Conservation (phyloP, 2,329 filamentous ascomycete species). For the Apiospora kogelbergensis region DNA sequence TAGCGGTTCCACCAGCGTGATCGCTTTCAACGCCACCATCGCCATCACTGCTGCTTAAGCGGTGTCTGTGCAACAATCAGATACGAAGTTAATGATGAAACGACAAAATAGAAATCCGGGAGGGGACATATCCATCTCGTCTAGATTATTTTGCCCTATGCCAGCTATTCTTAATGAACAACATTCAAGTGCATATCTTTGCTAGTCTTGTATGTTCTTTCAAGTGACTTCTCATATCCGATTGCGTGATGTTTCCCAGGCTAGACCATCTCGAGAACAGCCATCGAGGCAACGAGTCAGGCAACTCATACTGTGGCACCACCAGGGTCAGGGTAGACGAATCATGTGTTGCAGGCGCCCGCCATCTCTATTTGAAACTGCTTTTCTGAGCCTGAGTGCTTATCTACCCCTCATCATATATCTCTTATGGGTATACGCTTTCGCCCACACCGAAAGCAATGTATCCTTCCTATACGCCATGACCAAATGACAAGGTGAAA, state of each 20-base stretch:
- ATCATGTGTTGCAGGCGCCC: background rate
- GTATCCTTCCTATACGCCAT: background rate
- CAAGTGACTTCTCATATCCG: background rate
- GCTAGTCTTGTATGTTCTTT: background rate
- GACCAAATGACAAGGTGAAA: background rate
- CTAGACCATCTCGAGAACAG: no score
- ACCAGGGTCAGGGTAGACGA: background rate
- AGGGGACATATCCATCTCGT: background rate
- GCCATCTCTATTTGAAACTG: background rate
- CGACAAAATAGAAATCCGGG: background rate
- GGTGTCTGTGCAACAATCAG: background rate
- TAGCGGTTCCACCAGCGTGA: slow-evolving; percentile 21
- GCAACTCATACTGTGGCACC: background rate
- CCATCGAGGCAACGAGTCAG: background rate
- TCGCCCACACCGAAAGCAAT: background rate
- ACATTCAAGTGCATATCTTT: background rate
- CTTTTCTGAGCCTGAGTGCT: background rate
- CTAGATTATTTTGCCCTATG: background rate
- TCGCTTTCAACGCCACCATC: slow-evolving; percentile 20
- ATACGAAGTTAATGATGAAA: background rate
- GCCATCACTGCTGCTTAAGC: slow-evolving; percentile 15
- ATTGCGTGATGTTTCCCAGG: no score
- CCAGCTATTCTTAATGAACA: background rate
- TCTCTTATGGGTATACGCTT: background rate
- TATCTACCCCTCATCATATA: background rate